phyloP scores from a whole-genome alignment of 805 yeast genomes.

The Suhomyces prunicola region DNA sequence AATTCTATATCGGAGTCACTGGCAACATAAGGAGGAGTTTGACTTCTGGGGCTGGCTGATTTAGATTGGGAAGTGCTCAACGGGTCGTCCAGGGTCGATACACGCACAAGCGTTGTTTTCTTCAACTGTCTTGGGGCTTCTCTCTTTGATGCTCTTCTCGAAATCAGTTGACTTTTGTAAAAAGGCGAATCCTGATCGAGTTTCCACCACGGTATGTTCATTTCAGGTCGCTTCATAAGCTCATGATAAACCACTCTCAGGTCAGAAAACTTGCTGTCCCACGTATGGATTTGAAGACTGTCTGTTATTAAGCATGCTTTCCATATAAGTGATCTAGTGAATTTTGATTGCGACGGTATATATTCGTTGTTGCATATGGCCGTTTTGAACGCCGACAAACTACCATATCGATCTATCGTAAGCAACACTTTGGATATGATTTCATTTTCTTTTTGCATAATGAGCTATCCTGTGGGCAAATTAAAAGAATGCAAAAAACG shows the following conservation, averaged over 20 bases:
- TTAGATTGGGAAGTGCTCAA: constrained; percentile 6
- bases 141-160: background rate
- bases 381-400: constrained; percentile 19
- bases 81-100: constrained; percentile 18
- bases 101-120: constrained; percentile 15
- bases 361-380: constrained; percentile 31
- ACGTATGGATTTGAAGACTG: constrained; percentile 29
- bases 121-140: background rate
- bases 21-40: constrained; percentile 1
- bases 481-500: no score
- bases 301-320: constrained; percentile 36
- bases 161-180: constrained; percentile 11
- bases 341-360: constrained; percentile 17
- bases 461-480: background rate
- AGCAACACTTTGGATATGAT: constrained; percentile 35
- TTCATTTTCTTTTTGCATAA: constrained; percentile 26
- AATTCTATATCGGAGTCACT: constrained; percentile 36
- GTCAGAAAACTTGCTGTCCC: constrained; percentile 29
- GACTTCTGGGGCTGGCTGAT: constrained; percentile 2
- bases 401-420: constrained; percentile 35
- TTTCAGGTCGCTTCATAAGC: constrained; percentile 24
- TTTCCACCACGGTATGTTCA: constrained; percentile 38
- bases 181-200: constrained; percentile 29
- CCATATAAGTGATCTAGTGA: constrained; percentile 36
- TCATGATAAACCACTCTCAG: constrained; percentile 36